Percentiles rank a stretch among this genome's conserved stretches.
Evolutionary conservation across 1,284 basidiomycete genomes (phyloP).

Genomic region (Leccinum fallax): DNA sequence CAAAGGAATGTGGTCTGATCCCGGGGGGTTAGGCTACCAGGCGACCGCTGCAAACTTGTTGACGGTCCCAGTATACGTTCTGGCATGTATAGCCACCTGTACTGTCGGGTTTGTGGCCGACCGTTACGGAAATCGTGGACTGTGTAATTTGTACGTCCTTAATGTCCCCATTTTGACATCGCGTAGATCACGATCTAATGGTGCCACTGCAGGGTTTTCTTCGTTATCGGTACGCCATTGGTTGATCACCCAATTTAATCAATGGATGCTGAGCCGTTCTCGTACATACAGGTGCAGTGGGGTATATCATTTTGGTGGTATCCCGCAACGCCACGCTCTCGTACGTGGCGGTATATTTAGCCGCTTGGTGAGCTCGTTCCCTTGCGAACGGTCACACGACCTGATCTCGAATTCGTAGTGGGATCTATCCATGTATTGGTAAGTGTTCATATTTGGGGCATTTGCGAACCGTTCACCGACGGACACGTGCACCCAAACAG

Average conservation of each 20-base stretch:
- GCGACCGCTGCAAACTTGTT: slow-evolving; percentile 76
- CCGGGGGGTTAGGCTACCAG: slow-evolving; percentile 52
- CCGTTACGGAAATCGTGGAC: slow-evolving; percentile 57
- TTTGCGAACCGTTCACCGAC: not conserved
- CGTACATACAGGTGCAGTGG: slow-evolving; percentile 42
- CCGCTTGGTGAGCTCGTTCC: slow-evolving; percentile 51
- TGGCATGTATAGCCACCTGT: slow-evolving; percentile 68
- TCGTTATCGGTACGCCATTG: slow-evolving; percentile 40
- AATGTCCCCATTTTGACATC: not conserved
- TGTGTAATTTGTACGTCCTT: slow-evolving; percentile 59
- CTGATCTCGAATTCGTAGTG: slow-evolving; percentile 40
- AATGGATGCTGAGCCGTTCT: slow-evolving; percentile 5
- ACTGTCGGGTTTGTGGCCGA: slow-evolving; percentile 64
- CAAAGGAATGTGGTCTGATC: too few relatives aligned
- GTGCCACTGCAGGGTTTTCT: slow-evolving; percentile 31
- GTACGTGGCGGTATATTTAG: slow-evolving; percentile 71
- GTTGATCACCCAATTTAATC: not conserved
- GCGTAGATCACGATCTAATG: slow-evolving; percentile 1
- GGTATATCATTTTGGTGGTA: slow-evolving; percentile 69
- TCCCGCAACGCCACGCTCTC: slow-evolving; percentile 65
- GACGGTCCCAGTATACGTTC: slow-evolving; percentile 67
- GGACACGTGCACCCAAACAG: slow-evolving; percentile 31
- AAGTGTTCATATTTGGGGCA: slow-evolving; percentile 33
- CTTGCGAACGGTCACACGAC: not conserved
- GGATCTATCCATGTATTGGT: slow-evolving; percentile 74